These are phyloP conservation scores for Lactarius psammicola DNA, from an alignment of 768 basidiomycete genomes.

Conservation along the genomic window DNA sequence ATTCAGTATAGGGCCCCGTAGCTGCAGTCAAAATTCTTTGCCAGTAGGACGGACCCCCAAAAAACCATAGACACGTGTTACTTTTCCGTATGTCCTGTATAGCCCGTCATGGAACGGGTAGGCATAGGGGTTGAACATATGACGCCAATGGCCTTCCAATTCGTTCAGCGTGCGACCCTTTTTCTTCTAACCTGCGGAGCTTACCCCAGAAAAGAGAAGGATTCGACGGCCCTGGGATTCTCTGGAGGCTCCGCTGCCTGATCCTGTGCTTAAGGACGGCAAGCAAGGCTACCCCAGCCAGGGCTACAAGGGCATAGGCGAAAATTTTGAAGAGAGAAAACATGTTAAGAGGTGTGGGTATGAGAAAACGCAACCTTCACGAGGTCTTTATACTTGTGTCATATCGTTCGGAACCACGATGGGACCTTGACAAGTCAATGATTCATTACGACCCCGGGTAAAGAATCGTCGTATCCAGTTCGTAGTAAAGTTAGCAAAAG, in stretches of 20 bases:
- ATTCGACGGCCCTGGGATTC: constrained; percentile 6
- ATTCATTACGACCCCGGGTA: background rate
- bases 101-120: background rate
- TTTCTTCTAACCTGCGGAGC: background rate
- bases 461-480: too few relatives aligned
- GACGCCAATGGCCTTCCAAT: background rate
- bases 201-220: constrained; percentile 8
- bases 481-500: too few relatives aligned
- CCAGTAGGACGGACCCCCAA: background rate
- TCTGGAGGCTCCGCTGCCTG: constrained; percentile 1
- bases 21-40: background rate
- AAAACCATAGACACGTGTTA: constrained; percentile 3
- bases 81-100: background rate
- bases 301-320: background rate
- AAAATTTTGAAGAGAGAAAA: background rate
- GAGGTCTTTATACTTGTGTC: background rate
- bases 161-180: background rate
- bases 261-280: background rate
- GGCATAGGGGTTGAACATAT: background rate
- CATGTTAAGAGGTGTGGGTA: background rate
- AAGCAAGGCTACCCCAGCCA: background rate
- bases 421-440: background rate
- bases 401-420: background rate
- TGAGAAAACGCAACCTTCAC: background rate
- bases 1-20: background rate